These are phyloP conservation scores for Irpex rosettiformis DNA, from an alignment of 1,284 basidiomycete species.

Conservation along the genomic window DNA sequence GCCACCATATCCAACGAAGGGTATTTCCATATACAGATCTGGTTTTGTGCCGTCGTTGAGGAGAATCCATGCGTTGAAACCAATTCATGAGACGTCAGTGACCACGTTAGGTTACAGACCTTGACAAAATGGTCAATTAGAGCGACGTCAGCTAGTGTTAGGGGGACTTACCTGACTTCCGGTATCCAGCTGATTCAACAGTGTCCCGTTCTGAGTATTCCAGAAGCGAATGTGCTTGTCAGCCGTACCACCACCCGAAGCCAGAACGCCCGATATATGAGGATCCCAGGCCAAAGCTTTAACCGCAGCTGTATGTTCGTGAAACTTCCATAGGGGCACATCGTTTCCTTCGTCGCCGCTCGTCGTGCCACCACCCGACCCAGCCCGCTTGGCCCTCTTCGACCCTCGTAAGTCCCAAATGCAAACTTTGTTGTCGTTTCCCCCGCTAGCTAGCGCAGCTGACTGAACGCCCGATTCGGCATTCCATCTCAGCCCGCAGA, in stretches of 20 bases:
- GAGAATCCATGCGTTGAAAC: constrained; percentile 98
- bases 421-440: constrained; percentile 98
- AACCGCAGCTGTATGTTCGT: constrained; percentile 95
- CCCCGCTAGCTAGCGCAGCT: constrained; percentile 79
- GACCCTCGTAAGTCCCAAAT: constrained; percentile 87
- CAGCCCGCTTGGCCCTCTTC: constrained; percentile 35
- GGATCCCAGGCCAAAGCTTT: constrained; percentile 99
- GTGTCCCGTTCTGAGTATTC: constrained; percentile 87
- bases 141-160: not conserved
- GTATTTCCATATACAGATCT: constrained; percentile 98
- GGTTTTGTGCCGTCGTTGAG: constrained; percentile 91
- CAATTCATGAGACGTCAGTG: constrained; percentile 91
- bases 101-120: constrained; percentile 99
- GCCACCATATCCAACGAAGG: constrained; percentile 92
- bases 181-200: constrained; percentile 87
- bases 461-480: constrained; percentile 43
- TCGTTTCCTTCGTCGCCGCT: constrained; percentile 44
- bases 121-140: constrained; percentile 28
- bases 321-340: constrained; percentile 88
- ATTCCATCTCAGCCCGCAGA: constrained; percentile 96
- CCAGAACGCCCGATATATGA: constrained; percentile 87
- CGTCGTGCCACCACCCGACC: constrained; percentile 25
- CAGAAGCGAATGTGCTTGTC: constrained; percentile 98
- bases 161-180: constrained; percentile 80
- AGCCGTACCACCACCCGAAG: constrained; percentile 97